These are phyloP conservation scores for Colletotrichum godetiae DNA, from an alignment of 2,329 filamentous ascomycete species.

Conservation along the genomic window DNA sequence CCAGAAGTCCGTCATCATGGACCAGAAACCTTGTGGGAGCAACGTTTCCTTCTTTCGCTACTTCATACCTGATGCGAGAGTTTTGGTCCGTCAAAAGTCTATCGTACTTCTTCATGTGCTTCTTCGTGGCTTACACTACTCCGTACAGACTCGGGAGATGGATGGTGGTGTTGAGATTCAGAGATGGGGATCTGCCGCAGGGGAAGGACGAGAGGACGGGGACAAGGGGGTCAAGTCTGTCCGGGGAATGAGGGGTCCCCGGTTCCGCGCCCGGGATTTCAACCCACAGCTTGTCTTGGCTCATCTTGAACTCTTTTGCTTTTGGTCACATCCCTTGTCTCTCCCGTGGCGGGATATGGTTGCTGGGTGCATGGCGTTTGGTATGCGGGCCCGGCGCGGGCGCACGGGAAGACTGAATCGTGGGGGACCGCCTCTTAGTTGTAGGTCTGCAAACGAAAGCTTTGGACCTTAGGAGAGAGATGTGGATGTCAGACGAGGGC, in stretches of 20 bases:
- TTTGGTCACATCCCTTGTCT: neutral
- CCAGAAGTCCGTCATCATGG: too few relatives aligned
- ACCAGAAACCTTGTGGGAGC: neutral
- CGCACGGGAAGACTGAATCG: too few relatives aligned
- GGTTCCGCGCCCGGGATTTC: neutral
- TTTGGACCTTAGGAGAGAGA: neutral
- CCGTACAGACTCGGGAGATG: neutral
- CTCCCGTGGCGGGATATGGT: neutral
- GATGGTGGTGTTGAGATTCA: neutral
- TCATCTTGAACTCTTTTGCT: neutral
- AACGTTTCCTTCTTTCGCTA: neutral
- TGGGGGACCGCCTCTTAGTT: neutral
- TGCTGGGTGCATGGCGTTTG: neutral
- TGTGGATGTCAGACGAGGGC: neutral
- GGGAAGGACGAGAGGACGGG: neutral
- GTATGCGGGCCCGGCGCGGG: neutral
- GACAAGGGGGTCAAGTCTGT: neutral
- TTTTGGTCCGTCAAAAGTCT: neutral
- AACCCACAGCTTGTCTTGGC: neutral
- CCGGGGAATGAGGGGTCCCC: neutral
- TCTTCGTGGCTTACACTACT: neutral
- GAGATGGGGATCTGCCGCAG: neutral
- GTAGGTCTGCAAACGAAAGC: neutral
- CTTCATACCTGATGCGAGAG: neutral
- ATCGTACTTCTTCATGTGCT: neutral